phyloP scores from a whole-genome alignment of 805 yeast genomes.

The Wickerhamiella bombiphila region DNA sequence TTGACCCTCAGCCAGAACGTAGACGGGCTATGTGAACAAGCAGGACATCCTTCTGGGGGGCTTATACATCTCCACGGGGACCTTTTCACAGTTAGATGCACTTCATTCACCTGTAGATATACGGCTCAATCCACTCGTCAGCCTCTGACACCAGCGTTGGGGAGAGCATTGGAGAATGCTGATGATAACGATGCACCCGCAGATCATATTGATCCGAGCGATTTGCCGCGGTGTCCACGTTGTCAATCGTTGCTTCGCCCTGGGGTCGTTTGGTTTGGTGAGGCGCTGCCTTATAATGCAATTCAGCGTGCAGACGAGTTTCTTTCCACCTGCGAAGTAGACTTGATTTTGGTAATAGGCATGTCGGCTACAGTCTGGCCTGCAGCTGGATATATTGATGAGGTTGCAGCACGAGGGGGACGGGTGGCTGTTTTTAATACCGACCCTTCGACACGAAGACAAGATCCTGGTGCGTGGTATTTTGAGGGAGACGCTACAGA shows the following conservation, averaged over 20 bases:
- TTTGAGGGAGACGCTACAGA: conserved; percentile 71
- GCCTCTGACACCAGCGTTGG: conserved; percentile 45
- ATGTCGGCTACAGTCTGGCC: conserved; percentile 84
- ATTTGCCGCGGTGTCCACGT: conserved; percentile 60
- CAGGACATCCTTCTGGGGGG: conserved; percentile 40
- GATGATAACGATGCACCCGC: conserved; percentile 14
- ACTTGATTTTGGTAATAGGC: conserved; percentile 68
- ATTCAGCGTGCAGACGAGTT: conserved; percentile 61
- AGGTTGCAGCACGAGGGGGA: conserved; percentile 60
- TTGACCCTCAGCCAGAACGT: conserved; percentile 72
- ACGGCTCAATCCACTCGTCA: conserved; percentile 34
- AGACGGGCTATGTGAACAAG: conserved; percentile 57
- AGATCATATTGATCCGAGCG: conserved; percentile 19
- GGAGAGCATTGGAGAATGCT: conserved; percentile 15
- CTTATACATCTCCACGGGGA: conserved; percentile 69
- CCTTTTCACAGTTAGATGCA: conserved; percentile 57
- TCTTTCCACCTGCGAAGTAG: conserved; percentile 42
- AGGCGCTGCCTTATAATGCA: conserved; percentile 50
- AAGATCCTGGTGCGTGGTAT: conserved; percentile 39
- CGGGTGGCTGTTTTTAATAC: conserved; percentile 70
- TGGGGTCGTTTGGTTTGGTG: conserved; percentile 95
- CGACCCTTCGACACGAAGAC: conserved; percentile 24
- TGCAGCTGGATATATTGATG: conserved; percentile 78
- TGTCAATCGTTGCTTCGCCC: conserved; percentile 64
- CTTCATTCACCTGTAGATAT: conserved; percentile 58